Evolutionary conservation across 352 stramenopile species (phyloP).

Genomic region (Globisporangium barbulae): DNA sequence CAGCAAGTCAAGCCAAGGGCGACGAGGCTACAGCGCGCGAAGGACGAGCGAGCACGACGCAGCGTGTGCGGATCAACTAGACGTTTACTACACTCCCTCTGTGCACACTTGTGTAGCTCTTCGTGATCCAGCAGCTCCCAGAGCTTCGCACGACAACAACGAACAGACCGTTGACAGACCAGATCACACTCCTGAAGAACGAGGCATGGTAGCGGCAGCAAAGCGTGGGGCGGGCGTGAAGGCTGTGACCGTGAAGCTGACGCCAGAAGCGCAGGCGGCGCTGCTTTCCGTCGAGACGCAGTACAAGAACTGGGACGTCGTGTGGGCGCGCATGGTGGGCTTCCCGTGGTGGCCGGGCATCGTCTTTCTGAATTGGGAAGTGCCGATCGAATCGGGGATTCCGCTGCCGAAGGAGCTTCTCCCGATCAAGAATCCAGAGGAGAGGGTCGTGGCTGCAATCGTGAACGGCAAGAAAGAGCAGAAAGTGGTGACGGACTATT

Average conservation of each 20-base stretch:
- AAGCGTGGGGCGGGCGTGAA: conserved; percentile 24
- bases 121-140: neutral
- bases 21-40: too few species aligned
- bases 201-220: conserved; percentile 26
- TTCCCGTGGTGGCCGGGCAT: conserved; percentile 82
- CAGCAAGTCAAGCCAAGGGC: too few species aligned
- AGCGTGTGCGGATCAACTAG: too few species aligned
- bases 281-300: conserved; percentile 39
- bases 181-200: neutral
- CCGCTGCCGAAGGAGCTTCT: conserved; percentile 35
- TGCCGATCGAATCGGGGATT: conserved; percentile 37
- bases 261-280: conserved; percentile 19
- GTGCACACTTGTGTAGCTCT: neutral
- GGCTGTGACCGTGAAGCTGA: conserved; percentile 15
- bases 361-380: conserved; percentile 66
- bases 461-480: conserved; percentile 21
- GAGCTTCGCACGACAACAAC: neutral
- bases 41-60: too few species aligned
- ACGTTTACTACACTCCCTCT: too few species aligned
- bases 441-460: conserved; percentile 13
- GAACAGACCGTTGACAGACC: neutral
- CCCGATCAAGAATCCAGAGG: conserved; percentile 36
- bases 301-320: conserved; percentile 71
- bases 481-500: conserved; percentile 9
- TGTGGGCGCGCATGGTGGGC: conserved; percentile 66